Conservation (phyloP, 805 yeast genomes). For the Yarrowia sp. region DNA sequence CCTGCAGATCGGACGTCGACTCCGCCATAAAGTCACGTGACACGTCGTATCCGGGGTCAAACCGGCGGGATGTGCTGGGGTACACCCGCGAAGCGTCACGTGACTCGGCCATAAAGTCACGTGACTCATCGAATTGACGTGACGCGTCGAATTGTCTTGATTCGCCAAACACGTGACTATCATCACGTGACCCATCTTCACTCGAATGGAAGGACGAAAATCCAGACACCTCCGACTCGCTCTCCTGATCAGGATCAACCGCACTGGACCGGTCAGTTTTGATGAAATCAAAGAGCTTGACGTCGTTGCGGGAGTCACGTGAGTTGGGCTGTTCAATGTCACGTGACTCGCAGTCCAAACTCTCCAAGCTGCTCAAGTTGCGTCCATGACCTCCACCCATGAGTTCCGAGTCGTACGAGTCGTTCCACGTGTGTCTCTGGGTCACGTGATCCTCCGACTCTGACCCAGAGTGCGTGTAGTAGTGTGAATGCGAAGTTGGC, state of each 20-base stretch:
- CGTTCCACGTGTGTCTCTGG: conserved; percentile 25
- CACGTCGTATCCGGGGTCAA: neutral
- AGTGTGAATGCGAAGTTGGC: conserved; percentile 1
- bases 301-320: conserved; percentile 14
- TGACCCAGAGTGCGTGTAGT: conserved; percentile 1
- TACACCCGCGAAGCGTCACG: neutral
- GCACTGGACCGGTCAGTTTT: neutral
- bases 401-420: conserved; percentile 20
- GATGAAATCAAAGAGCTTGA: conserved; percentile 22
- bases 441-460: neutral
- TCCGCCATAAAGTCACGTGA: conserved; percentile 10
- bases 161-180: neutral
- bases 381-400: neutral
- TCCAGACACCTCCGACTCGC: neutral
- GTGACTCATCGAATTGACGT: neutral
- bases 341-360: conserved; percentile 6
- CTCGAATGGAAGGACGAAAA: conserved; percentile 13
- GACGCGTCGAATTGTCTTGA: neutral
- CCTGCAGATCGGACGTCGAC: neutral
- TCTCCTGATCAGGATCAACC: neutral
- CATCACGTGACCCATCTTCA: neutral
- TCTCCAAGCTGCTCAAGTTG: neutral
- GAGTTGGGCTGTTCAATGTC: neutral
- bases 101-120: conserved; percentile 15
- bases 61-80: neutral